Evolutionary conservation across 2,329 filamentous ascomycete species (phyloP).

Genomic region (Neofusicoccum kwambonambiense): DNA sequence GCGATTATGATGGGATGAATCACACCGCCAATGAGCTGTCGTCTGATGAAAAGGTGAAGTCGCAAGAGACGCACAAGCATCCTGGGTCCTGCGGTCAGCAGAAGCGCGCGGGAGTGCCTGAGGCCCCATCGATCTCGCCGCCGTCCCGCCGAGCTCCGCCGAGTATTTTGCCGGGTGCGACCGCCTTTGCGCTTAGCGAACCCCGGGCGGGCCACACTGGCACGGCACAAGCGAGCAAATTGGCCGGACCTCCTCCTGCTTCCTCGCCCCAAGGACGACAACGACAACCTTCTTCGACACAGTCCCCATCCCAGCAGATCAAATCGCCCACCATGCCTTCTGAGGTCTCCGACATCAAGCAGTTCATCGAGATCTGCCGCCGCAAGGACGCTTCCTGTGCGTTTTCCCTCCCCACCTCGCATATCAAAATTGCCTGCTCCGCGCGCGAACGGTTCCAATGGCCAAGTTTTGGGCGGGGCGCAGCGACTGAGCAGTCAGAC

Average conservation of each 20-base stretch:
- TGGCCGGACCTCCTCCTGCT: not conserved
- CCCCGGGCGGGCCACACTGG: not conserved
- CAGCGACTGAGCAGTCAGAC: not conserved
- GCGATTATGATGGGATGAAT: too few species aligned
- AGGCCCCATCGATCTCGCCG: too few species aligned
- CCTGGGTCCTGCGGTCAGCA: too few species aligned
- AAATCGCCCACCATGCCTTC: constrained; percentile 83
- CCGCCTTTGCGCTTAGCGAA: constrained; percentile 4
- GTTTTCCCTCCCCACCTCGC: constrained; percentile 44
- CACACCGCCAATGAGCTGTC: too few species aligned
- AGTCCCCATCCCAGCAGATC: constrained; percentile 1
- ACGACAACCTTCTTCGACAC: constrained; percentile 10
- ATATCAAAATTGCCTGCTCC: not conserved
- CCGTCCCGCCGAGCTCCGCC: not conserved
- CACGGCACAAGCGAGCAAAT: constrained; percentile 10
- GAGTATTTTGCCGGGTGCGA: not conserved
- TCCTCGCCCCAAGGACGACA: constrained; percentile 5
- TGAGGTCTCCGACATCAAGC: constrained; percentile 97
- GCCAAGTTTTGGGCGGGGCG: not conserved
- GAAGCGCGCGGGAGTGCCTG: too few species aligned
- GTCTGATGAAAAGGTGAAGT: too few species aligned
- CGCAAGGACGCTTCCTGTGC: constrained; percentile 99
- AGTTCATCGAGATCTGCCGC: constrained; percentile 99
- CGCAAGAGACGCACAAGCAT: too few species aligned
- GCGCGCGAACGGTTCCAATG: not conserved